Conservation (phyloP, 345 rosid species). For the Boechera stricta region DNA sequence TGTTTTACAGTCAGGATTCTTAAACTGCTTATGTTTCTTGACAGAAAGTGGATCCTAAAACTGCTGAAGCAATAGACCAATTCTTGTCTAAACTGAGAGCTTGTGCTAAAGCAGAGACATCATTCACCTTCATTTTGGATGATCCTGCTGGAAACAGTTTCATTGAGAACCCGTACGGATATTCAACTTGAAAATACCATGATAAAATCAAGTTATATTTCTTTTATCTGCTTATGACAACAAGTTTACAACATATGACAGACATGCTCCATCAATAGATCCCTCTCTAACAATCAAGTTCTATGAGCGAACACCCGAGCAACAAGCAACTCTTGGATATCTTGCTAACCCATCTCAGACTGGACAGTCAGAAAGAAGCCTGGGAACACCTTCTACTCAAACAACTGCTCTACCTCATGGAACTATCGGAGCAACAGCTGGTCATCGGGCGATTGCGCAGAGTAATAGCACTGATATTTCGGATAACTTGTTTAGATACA, state of each 20-base stretch:
- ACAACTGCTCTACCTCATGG: constrained; percentile 64
- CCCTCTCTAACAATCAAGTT: constrained; percentile 74
- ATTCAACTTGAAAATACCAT: neutral
- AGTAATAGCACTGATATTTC: constrained; percentile 83
- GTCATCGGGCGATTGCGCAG: constrained; percentile 90
- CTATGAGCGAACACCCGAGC: constrained; percentile 87
- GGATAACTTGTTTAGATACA: constrained; percentile 74
- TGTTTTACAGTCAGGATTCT: constrained; percentile 10
- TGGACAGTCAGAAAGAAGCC: neutral
- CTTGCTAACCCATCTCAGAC: constrained; percentile 57
- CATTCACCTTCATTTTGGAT: constrained; percentile 82
- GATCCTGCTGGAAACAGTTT: constrained; percentile 99
- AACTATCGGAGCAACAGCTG: constrained; percentile 80
- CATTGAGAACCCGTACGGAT: constrained; percentile 88
- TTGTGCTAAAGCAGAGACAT: constrained; percentile 66
- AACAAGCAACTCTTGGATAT: constrained; percentile 81
- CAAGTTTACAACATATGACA: constrained; percentile 40
- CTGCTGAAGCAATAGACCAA: constrained; percentile 87
- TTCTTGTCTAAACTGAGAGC: constrained; percentile 81
- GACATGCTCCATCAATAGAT: constrained; percentile 88
- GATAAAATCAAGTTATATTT: neutral
- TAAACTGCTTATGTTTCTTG: constrained; percentile 18
- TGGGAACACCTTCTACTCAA: constrained; percentile 43
- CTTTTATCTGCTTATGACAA: constrained; percentile 14
- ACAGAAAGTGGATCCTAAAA: constrained; percentile 87